phyloP scores from a whole-genome alignment of 1,284 basidiomycete species.

The Cystobasidium sp. region DNA sequence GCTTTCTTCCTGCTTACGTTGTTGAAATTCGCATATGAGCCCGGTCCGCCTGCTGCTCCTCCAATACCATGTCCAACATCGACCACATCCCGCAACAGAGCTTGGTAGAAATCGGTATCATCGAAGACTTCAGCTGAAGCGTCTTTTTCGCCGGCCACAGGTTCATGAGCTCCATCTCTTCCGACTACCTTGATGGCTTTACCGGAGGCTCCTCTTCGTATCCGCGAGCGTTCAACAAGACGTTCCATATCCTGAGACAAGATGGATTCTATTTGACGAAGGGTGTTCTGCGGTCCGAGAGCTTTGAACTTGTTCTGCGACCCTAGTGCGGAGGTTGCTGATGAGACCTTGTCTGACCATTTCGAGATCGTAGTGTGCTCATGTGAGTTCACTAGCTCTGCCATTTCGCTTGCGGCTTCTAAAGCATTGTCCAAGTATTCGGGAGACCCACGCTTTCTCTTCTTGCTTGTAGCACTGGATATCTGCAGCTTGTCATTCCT shows the following conservation, averaged over 20 bases:
- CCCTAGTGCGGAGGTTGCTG: conserved; percentile 66
- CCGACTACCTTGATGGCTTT: conserved; percentile 37
- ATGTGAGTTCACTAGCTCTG: conserved; percentile 53
- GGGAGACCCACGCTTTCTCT: conserved; percentile 25
- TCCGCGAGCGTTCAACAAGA: conserved; percentile 40
- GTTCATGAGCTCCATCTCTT: conserved; percentile 12
- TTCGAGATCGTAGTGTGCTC: conserved; percentile 77
- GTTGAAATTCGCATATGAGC: conserved; percentile 65
- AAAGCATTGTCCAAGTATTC: conserved; percentile 15
- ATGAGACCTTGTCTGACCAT: conserved; percentile 92
- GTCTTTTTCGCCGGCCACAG: conserved; percentile 27
- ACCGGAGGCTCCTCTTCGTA: conserved; percentile 13
- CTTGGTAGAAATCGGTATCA: conserved; percentile 76
- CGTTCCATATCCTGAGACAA: conserved; percentile 58
- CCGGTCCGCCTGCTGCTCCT: conserved; percentile 55
- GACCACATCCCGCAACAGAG: conserved; percentile 83
- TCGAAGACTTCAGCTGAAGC: conserved; percentile 32
- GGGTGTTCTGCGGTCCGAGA: conserved; percentile 67
- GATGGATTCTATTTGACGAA: conserved; percentile 66
- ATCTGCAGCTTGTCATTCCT: conserved; percentile 40
- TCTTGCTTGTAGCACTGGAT: conserved; percentile 55
- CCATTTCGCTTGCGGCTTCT: not conserved
- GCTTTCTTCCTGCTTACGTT: conserved; percentile 60
- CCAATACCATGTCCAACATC: conserved; percentile 60
- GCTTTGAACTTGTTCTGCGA: conserved; percentile 61